Conservation (phyloP, 2,329 filamentous ascomycete genomes). For the Ophidiomyces ophidiicola region DNA sequence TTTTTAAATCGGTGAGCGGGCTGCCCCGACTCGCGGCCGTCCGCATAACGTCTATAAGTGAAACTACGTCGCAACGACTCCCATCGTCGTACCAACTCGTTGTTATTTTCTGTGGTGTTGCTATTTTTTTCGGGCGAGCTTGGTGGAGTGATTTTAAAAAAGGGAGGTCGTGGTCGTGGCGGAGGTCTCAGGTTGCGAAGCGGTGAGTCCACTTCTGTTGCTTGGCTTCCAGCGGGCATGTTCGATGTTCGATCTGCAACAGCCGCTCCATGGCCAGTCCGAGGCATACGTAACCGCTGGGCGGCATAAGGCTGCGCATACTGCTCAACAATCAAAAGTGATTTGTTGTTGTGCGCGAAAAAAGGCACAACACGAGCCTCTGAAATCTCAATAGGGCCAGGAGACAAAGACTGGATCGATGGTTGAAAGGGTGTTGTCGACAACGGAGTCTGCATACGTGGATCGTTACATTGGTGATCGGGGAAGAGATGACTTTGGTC, state of each 20-base stretch:
- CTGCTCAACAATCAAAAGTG: constrained; percentile 52
- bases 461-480: constrained; percentile 1
- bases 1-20: constrained; percentile 31
- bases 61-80: constrained; percentile 30
- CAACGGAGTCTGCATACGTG: constrained; percentile 4
- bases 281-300: constrained; percentile 20
- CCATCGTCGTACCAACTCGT: constrained; percentile 23
- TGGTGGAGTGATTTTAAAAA: constrained; percentile 44
- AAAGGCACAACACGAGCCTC: constrained; percentile 50
- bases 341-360: constrained; percentile 52
- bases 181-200: constrained; percentile 47
- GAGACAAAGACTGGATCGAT: constrained; percentile 40
- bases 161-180: constrained; percentile 40
- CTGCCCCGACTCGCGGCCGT: background rate
- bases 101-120: constrained; percentile 16
- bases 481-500: background rate
- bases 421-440: constrained; percentile 24
- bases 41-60: constrained; percentile 27
- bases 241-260: constrained; percentile 21
- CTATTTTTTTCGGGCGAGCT: constrained; percentile 38
- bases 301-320: constrained; percentile 24
- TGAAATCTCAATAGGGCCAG: constrained; percentile 44
- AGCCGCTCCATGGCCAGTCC: constrained; percentile 8
- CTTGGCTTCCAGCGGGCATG: constrained; percentile 13
- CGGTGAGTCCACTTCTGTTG: constrained; percentile 40